These are phyloP conservation scores for Cicer arietinum DNA, from an alignment of 306 rosid genomes.

Conservation along the genomic window DNA sequence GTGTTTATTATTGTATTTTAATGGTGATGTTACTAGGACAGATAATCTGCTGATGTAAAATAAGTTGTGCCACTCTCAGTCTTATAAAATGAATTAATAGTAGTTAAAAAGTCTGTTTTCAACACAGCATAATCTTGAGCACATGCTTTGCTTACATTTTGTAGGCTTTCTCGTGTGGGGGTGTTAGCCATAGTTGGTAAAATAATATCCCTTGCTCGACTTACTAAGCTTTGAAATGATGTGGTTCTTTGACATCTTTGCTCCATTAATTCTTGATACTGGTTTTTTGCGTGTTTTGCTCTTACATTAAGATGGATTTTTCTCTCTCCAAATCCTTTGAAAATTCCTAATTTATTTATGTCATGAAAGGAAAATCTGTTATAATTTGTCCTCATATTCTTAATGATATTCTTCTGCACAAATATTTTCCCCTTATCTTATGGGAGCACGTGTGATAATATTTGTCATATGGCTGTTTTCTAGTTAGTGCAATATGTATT, in stretches of 20 bases:
- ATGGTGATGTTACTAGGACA: background rate
- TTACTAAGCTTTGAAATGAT: background rate
- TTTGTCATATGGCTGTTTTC: conserved; percentile 3
- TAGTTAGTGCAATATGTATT: background rate
- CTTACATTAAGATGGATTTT: conserved; percentile 3
- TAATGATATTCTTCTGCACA: conserved; percentile 1
- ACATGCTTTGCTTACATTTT: background rate
- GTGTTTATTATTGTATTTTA: background rate
- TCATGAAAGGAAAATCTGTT: background rate
- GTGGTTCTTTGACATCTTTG: conserved; percentile 2
- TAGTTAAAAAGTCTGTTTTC: background rate
- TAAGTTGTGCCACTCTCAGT: conserved; percentile 1
- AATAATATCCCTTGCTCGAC: background rate
- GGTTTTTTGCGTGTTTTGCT: background rate
- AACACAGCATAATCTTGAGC: background rate
- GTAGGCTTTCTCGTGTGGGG: background rate
- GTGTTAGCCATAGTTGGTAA: conserved; percentile 20
- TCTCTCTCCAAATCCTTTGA: background rate
- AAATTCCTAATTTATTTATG: background rate
- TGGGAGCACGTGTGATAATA: background rate
- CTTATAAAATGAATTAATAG: background rate
- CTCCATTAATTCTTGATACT: conserved; percentile 7
- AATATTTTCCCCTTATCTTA: background rate
- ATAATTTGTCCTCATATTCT: background rate
- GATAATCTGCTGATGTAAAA: background rate